Conservation (phyloP, 176 grass and related monocot species). For the Bonia amplexicaulis region DNA sequence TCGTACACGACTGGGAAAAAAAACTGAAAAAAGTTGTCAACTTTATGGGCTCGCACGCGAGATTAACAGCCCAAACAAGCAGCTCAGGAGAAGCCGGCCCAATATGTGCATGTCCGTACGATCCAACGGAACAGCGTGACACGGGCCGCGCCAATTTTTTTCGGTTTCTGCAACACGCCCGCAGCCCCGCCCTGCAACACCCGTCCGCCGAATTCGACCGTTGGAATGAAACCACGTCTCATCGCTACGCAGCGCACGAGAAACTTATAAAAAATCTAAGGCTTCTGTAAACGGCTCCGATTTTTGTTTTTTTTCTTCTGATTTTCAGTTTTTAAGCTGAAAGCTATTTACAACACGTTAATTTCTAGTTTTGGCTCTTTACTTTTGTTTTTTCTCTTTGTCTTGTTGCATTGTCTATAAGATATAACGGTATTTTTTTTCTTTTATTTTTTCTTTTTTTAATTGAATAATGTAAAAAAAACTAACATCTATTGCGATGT, state of each 20-base stretch:
- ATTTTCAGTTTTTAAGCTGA: too few species aligned
- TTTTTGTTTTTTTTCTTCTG: too few species aligned
- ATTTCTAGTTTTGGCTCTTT: too few species aligned
- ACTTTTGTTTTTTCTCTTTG: too few species aligned
- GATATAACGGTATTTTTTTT: too few species aligned
- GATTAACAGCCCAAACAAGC: background rate
- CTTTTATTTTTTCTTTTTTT: too few species aligned
- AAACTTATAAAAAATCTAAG: slow-evolving; percentile 25
- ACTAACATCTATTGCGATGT: too few species aligned
- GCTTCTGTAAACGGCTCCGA: too few species aligned
- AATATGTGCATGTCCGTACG: background rate
- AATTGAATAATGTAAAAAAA: too few species aligned
- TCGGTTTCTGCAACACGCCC: background rate
- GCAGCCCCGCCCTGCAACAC: background rate
- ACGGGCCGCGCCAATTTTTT: slow-evolving; percentile 22
- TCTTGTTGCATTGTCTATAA: too few species aligned
- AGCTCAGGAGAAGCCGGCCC: background rate
- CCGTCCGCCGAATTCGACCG: slow-evolving; percentile 33
- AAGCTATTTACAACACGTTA: too few species aligned
- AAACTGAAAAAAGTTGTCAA: background rate
- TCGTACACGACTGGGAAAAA: background rate
- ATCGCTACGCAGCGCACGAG: slow-evolving; percentile 11
- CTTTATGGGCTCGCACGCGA: slow-evolving; percentile 21
- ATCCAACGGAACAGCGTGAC: slow-evolving; percentile 17
- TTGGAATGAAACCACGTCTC: slow-evolving; percentile 26